Base-by-base conservation (phyloP, 169 alveolate genomes). In the Plasmodium blacklocki region DNA sequence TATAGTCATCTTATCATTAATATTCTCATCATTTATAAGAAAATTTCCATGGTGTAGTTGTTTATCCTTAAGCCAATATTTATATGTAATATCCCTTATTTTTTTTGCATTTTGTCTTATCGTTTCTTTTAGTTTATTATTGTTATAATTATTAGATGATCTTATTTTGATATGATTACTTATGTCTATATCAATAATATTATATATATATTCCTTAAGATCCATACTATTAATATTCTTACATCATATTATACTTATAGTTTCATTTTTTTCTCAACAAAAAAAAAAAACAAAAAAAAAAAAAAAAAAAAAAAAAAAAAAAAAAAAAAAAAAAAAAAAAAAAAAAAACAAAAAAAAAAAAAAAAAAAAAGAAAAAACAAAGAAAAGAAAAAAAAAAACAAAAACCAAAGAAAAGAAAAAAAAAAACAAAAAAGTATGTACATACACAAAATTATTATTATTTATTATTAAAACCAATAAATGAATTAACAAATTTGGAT, bases 81-180 rank as follows among this genome's bases (percentile, higher is more conserved):
- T 76, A 6, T 64, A 29, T 18, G 67, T 45, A 19, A 76, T 59
- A 0, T 76, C 89, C 5, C 89, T 54, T 43, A 76, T 60, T 43
- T 39, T 66, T 66, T 76, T 76, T 15, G 89, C 89, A 76, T 76
- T 76, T 21, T 58, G 49, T 56, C 89, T 54, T 3, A 76, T 73
- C 11, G 32, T 56, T 14, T 66, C 18, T 58, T 76, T 76, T 39
- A 76, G 15, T 54, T 50, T 29, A 23, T 50, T 64, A 58, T 23
- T 7, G 19, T 59, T 76, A 58, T 21, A 64, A 15, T 49, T 62
- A 12, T 76, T 62, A 54, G 52, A 56, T 64, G 59, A 29, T 76
- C 68, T 58, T 59, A 45, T 76, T 15, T 56, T 54, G 2, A 3
- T 19, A 45, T 73, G 58, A 47, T 47, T 21, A 54, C 19, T 52